Conservation (phyloP, 495 filamentous ascomycete species). For the Lineolata rhizophorae region DNA sequence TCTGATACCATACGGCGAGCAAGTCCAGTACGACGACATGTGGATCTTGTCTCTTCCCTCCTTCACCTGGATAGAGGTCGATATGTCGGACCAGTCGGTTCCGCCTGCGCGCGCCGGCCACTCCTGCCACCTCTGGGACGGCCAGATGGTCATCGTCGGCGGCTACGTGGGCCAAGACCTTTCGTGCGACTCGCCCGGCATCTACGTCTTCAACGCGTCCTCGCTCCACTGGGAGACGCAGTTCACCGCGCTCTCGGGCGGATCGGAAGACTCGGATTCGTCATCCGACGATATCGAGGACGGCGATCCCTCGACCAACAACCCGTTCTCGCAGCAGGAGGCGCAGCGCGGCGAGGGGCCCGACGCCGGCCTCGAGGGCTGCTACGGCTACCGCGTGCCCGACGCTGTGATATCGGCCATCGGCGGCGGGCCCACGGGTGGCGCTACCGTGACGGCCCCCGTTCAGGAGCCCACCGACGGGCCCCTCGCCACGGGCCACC, state of each 20-base stretch:
- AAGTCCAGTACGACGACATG: constrained; percentile 50
- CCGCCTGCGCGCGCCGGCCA: constrained; percentile 47
- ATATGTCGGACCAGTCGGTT: constrained; percentile 24
- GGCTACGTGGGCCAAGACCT: constrained; percentile 41
- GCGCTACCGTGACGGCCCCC: constrained; percentile 45
- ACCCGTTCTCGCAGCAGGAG: constrained; percentile 23
- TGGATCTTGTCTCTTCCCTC: constrained; percentile 57
- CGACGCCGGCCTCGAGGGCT: constrained; percentile 26
- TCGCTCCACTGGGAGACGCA: constrained; percentile 34
- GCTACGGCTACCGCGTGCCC: constrained; percentile 43
- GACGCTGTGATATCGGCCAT: constrained; percentile 34
- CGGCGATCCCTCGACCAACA: constrained; percentile 4
- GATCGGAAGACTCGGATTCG: constrained; percentile 3
- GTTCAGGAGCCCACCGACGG: constrained; percentile 39
- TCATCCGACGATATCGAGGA: constrained; percentile 2
- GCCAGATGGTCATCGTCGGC: constrained; percentile 50
- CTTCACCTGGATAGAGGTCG: constrained; percentile 51
- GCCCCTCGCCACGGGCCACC: constrained; percentile 43
- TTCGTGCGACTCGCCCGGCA: constrained; percentile 43
- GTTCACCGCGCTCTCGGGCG: constrained; percentile 27
- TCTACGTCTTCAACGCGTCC: constrained; percentile 46
- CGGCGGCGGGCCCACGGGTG: constrained; percentile 35
- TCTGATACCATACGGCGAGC: constrained; percentile 31
- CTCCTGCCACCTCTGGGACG: constrained; percentile 43
- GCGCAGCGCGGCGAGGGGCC: constrained; percentile 13